Evolutionary conservation across 1,284 basidiomycete species (phyloP), one percentile per base, ranked within the genome.

Genomic region (Ustilago shanxiensis): DNA sequence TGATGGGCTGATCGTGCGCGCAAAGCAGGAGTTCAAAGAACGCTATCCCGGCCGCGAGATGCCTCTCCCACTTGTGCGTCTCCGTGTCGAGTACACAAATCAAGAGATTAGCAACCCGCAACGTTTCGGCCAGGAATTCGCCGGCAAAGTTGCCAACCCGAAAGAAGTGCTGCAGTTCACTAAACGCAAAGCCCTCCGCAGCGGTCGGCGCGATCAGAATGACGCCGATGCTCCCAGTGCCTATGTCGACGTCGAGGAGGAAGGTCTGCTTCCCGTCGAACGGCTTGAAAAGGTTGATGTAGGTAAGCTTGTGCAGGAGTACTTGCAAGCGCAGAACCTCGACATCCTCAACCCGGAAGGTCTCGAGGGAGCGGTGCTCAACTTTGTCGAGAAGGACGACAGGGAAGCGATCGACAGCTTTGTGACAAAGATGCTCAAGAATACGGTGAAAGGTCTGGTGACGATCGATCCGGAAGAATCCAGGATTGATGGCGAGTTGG

Each of bases 101-200:
- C 64, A 81, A 16, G 79, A 83, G 61, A 74, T 85, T 45, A 83
- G 82, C 64, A 99, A 99, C 86, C 94, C 95, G 14, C 93, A 96
- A 56, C 92, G 96, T 9, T 98, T 99, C 85, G 96, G 97, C 0
- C 95, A 97, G 86, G 94, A 97, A 85, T 98, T 97, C 86, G 90
- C 92, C 67, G 94, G 93, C 2, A 90, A 90, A 24, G 90, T 99
- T 16, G 97, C 96, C 11, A 99, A 99, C 84, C 95, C 96, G 7
- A 91, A 93, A 44, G 95, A 98, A 82, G 90, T 99, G 31, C 89
- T 94, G 52, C 98, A 98, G 87, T 92, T 95, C 85, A 91, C 93
- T 20, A 90, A 92, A 52, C 95, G 93, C 86, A 92, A 92, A 82
- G 81, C 45, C 7, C 45, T 68, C 7, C 50, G 68, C 20, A 63